Percentiles rank a stretch among this genome's conserved stretches.
These are phyloP conservation scores for Ceratopteris richardii DNA, from an alignment of 75 land plant species.

Conservation along the genomic window DNA sequence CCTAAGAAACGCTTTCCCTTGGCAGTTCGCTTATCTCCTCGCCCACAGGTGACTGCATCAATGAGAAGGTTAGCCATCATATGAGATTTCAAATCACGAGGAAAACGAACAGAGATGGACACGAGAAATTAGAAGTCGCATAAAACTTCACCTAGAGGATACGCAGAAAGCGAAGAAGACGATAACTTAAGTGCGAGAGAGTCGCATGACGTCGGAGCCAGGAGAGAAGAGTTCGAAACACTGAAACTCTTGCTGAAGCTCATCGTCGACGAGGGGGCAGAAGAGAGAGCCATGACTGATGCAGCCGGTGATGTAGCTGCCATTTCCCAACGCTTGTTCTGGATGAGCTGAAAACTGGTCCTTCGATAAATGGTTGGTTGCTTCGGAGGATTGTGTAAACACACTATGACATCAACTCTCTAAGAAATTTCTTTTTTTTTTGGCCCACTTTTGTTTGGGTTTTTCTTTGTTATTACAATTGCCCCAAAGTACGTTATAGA, in stretches of 20 bases:
- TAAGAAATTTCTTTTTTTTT: too few relatives aligned
- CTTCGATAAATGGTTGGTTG: too few relatives aligned
- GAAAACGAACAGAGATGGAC: neutral
- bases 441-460: too few relatives aligned
- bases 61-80: neutral
- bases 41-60: slow-evolving; percentile 21
- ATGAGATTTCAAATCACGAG: neutral
- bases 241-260: too few relatives aligned
- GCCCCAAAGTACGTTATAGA: too few relatives aligned
- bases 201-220: neutral
- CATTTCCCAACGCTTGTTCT: too few relatives aligned
- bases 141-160: neutral
- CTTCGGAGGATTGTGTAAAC: too few relatives aligned
- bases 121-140: neutral
- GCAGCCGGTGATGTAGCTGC: neutral
- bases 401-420: too few relatives aligned
- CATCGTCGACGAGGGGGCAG: neutral
- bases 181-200: neutral
- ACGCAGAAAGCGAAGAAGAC: too few relatives aligned
- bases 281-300: neutral
- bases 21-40: slow-evolving; percentile 36
- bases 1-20: slow-evolving; percentile 28
- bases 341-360: too few relatives aligned
- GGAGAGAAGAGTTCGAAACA: neutral
- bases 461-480: too few relatives aligned